A percentile compares a stretch with the other conserved stretches of the same genome.
phyloP scores from a whole-genome alignment of 345 rosid species.

The Syzygium grande region DNA sequence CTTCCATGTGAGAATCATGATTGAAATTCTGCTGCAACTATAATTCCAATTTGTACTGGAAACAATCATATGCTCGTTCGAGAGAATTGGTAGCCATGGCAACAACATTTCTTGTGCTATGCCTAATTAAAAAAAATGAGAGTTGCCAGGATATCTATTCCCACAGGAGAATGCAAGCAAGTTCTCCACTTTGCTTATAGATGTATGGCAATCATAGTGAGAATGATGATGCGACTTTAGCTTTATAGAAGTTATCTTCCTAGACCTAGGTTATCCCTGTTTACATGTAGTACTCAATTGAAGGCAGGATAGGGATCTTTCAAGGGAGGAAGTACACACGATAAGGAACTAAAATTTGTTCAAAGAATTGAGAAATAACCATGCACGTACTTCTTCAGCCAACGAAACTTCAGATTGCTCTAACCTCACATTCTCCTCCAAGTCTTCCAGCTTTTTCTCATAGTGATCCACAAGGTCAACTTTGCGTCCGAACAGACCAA shows the following conservation, averaged over 20 bases:
- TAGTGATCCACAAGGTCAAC: constrained; percentile 60
- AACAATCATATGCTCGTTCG: background rate
- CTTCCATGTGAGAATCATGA: background rate
- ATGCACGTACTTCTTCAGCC: constrained; percentile 44
- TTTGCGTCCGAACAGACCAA: constrained; percentile 39
- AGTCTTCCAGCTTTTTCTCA: constrained; percentile 52
- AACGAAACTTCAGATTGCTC: constrained; percentile 58
- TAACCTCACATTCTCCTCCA: constrained; percentile 62
- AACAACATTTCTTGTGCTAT: background rate
- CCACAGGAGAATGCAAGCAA: background rate
- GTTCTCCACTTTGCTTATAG: background rate
- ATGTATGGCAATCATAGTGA: background rate
- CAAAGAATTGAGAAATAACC: background rate
- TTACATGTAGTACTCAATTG: background rate
- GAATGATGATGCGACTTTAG: background rate
- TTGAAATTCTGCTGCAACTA: background rate
- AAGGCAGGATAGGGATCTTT: background rate
- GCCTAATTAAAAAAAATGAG: background rate
- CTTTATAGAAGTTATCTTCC: background rate
- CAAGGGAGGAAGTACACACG: background rate
- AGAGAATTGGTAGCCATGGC: background rate
- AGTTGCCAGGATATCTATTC: background rate
- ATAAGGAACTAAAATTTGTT: background rate
- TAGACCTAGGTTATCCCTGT: background rate
- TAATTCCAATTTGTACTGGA: background rate